Conservation (phyloP, 2,329 filamentous ascomycete genomes). For the Paecilomyces dactylethromorphus region DNA sequence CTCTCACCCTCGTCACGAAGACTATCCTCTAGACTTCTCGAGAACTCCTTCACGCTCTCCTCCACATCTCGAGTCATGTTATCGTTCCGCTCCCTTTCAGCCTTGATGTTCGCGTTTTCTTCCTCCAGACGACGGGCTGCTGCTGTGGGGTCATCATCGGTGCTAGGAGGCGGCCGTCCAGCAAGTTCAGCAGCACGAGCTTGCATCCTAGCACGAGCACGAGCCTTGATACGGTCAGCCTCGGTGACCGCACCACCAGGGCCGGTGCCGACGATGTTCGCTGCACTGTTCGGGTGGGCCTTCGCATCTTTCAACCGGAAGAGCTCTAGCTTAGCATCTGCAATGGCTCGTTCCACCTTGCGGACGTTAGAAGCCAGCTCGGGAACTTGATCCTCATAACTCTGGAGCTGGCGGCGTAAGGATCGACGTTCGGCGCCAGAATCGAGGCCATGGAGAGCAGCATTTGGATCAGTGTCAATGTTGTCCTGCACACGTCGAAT, state of each 20-base stretch:
- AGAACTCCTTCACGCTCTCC: conserved; percentile 87
- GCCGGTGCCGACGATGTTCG: conserved; percentile 82
- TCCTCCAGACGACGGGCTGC: conserved; percentile 82
- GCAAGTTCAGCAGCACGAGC: conserved; percentile 88
- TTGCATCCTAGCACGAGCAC: conserved; percentile 98
- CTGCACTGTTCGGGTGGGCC: conserved; percentile 73
- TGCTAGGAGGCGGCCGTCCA: conserved; percentile 68
- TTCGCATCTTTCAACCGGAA: conserved; percentile 94
- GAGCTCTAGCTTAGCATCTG: conserved; percentile 82
- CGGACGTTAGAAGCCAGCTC: conserved; percentile 88
- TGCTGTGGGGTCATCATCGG: conserved; percentile 63
- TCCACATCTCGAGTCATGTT: conserved; percentile 96
- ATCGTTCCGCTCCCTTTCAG: conserved; percentile 89
- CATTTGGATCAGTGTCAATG: conserved; percentile 84
- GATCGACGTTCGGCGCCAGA: conserved; percentile 82
- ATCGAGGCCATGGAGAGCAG: conserved; percentile 62
- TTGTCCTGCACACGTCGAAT: conserved; percentile 90
- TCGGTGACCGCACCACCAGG: conserved; percentile 88
- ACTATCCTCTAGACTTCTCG: conserved; percentile 74
- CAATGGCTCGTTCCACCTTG: conserved; percentile 83
- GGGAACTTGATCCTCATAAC: conserved; percentile 80
- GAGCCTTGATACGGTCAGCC: conserved; percentile 86
- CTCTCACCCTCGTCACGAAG: conserved; percentile 75
- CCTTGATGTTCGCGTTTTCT: conserved; percentile 72
- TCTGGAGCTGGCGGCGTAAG: conserved; percentile 83